Evolutionary conservation across 78 protist species (phyloP).

Genomic region (Guillardia theta): DNA sequence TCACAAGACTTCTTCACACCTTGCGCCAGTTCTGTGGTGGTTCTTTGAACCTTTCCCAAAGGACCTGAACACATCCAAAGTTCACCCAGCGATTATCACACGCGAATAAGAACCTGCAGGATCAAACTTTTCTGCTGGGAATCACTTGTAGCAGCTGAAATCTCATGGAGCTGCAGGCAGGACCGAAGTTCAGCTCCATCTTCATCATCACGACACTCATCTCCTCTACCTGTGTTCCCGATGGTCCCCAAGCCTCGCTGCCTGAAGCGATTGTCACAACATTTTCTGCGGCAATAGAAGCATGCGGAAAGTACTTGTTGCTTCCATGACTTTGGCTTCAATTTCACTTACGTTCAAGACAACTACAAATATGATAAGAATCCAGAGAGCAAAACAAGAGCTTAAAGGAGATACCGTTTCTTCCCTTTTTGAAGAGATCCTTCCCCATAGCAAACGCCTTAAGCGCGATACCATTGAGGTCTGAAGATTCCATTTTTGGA

Average conservation of each 20-base stretch:
- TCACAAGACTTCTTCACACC: no score
- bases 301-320: neutral
- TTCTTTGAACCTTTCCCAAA: neutral
- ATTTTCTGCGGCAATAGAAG: neutral
- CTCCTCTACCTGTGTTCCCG: no score
- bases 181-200: no score
- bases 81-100: neutral
- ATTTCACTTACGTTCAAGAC: neutral
- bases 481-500: no score
- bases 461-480: neutral
- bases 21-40: neutral
- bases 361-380: no score
- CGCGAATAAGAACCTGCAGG: no score
- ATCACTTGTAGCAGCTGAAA: neutral
- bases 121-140: neutral
- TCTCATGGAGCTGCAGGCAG: neutral
- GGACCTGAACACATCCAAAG: neutral
- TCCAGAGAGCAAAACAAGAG: neutral
- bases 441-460: neutral
- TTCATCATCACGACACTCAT: no score
- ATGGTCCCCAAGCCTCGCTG: constrained; percentile 1
- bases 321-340: neutral
- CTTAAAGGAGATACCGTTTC: neutral
- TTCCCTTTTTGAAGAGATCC: neutral
- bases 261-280: neutral